Evolutionary conservation across 441 rosid genomes (phyloP), one percentile per base, ranked within the genome.

Genomic region (Gossypium schwendimanii): DNA sequence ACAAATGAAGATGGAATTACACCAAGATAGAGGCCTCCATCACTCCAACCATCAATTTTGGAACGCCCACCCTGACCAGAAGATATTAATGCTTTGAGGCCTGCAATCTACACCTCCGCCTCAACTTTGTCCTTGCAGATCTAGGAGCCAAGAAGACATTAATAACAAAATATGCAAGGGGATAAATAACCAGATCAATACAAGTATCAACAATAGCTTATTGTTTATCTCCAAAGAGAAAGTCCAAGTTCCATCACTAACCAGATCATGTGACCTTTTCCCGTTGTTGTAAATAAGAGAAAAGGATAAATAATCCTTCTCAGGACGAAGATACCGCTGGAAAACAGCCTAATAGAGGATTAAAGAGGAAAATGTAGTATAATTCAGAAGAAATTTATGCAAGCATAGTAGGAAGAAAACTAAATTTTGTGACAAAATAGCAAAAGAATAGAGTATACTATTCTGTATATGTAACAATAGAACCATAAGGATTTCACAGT

Each of bases 261-360:
- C 98, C 98, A 94, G 91, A 87, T 94, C 97, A 81, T 90, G 97
- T 20, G 97, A 89, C 69, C 91, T 84, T 85, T 90, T 92, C 74
- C 87, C 88, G 83, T 88, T 86, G 77, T 91, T 86, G 88, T 89
- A 92, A 76, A 92, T 70, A 65, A 94, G 96, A 64, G 97, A 94
- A 82, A 94, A 90, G 57, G 97, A 94, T 59, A 90, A 84, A 85
- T 92, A 90, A 67, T 89, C 98, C 81, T 92, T 92, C 75, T 89
- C 95, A 12, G 97, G 98, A 64, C 85, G 87, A 53, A 86, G 94
- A 71, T 89, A 88, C 61, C 95, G 87, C 79, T 85, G 97, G 79
- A 94, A 92, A 80, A 90, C 92, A 79, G 92, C 92, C 98, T 92
- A 90, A 45, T 28, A 26, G 10, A 76, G 69, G 20, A 83, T 12